Evolutionary conservation across 371 early-diverging fungal genomes (phyloP).

Genomic region (Mortierella sp.): DNA sequence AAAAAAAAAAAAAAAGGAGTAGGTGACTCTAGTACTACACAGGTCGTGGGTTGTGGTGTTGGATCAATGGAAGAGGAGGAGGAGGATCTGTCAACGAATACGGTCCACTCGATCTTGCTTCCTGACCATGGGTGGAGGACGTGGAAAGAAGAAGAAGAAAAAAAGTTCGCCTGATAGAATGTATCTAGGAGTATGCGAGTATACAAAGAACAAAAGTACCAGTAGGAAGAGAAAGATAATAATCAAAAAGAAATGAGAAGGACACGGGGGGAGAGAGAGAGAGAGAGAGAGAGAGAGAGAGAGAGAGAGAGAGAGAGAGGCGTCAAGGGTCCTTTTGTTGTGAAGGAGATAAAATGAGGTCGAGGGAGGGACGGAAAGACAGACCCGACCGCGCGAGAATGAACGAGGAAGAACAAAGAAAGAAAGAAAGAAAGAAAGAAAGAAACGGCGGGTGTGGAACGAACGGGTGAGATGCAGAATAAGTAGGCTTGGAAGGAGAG

Average conservation of each 20-base stretch:
- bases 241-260: neutral
- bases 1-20: too few relatives aligned
- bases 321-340: too few relatives aligned
- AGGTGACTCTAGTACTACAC: too few relatives aligned
- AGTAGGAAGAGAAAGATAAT: neutral
- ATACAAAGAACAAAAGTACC: neutral
- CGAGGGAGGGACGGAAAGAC: too few relatives aligned
- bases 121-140: neutral
- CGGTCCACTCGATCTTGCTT: neutral
- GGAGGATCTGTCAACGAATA: too few relatives aligned
- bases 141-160: too few relatives aligned
- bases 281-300: neutral
- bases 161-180: neutral
- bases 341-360: too few relatives aligned
- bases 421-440: slow-evolving; percentile 4
- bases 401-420: too few relatives aligned
- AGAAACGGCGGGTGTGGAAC: neutral
- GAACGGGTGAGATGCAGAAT: neutral
- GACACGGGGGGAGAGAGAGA: neutral
- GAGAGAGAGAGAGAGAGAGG: neutral
- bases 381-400: too few relatives aligned
- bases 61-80: neutral
- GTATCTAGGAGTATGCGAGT: neutral
- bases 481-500: neutral
- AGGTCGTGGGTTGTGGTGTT: too few relatives aligned